phyloP scores from a whole-genome alignment of 345 rosid species.

The Hibiscus tridactylites region DNA sequence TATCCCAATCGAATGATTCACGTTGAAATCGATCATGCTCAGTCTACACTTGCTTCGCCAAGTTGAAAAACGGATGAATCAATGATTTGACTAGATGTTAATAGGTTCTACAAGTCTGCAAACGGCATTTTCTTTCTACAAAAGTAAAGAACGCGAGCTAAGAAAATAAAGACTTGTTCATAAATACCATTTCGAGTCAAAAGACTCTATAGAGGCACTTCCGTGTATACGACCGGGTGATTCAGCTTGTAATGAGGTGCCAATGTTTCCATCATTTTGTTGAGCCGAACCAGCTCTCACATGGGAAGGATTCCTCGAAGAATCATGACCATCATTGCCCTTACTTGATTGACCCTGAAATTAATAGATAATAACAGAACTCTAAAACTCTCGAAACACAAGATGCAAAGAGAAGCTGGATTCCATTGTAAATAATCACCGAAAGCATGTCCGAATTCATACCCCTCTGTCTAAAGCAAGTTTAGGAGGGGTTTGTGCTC shows the following conservation, averaged over 20 bases:
- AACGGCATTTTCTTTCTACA: neutral
- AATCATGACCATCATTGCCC: constrained; percentile 40
- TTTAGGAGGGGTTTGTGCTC: constrained; percentile 62
- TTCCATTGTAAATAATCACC: neutral
- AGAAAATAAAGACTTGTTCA: neutral
- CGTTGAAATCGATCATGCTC: neutral
- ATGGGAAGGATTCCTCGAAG: constrained; percentile 69
- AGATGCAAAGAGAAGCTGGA: constrained; percentile 9
- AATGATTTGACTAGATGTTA: too few species aligned
- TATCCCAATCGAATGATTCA: neutral
- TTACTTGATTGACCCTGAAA: constrained; percentile 51
- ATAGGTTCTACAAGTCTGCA: too few species aligned
- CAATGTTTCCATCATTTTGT: neutral
- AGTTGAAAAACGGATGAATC: neutral
- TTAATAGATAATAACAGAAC: neutral
- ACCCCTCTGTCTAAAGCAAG: constrained; percentile 65
- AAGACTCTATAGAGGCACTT: neutral
- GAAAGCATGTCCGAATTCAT: constrained; percentile 8
- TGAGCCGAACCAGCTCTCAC: constrained; percentile 36
- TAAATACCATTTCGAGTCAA: neutral
- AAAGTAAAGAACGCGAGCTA: neutral
- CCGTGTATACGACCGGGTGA: neutral
- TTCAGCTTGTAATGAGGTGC: neutral
- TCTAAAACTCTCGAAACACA: neutral
- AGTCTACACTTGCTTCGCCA: neutral